Percentiles rank a stretch among this genome's conserved stretches.
These are phyloP conservation scores for Manihot esculenta DNA, from an alignment of 441 rosid genomes.

Conservation along the genomic window DNA sequence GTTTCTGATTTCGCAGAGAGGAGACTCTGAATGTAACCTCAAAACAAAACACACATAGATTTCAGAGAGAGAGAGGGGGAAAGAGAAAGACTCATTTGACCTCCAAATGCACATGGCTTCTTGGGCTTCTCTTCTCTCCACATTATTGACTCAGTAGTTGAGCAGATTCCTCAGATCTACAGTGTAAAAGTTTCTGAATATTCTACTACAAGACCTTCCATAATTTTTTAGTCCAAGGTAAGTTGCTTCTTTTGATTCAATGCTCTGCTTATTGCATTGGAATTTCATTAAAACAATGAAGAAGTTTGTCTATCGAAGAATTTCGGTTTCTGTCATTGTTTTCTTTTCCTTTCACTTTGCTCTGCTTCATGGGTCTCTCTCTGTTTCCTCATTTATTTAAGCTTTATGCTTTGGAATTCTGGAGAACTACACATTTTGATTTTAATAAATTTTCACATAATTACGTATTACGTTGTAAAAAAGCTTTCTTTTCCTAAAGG, in stretches of 20 bases:
- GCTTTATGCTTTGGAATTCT: too few species aligned
- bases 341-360: neutral
- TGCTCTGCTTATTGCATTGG: conserved; percentile 5
- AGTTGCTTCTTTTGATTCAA: conserved; percentile 12
- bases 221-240: conserved; percentile 42
- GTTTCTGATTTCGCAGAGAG: neutral
- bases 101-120: conserved; percentile 77
- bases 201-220: neutral
- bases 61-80: neutral
- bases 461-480: too few species aligned
- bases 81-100: conserved; percentile 43
- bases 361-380: neutral
- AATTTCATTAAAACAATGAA: too few species aligned
- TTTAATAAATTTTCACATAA: neutral
- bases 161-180: conserved; percentile 50
- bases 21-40: conserved; percentile 30
- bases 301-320: conserved; percentile 11
- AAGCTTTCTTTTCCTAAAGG: neutral
- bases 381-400: too few species aligned
- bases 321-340: conserved; percentile 9
- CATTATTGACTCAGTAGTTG: conserved; percentile 31
- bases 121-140: conserved; percentile 30
- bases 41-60: conserved; percentile 23
- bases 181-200: conserved; percentile 22
- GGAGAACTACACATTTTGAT: neutral